A percentile compares a stretch with the other conserved stretches of the same genome.
Conservation (phyloP, 2,329 filamentous ascomycete species). For the Penicillium sp. region DNA sequence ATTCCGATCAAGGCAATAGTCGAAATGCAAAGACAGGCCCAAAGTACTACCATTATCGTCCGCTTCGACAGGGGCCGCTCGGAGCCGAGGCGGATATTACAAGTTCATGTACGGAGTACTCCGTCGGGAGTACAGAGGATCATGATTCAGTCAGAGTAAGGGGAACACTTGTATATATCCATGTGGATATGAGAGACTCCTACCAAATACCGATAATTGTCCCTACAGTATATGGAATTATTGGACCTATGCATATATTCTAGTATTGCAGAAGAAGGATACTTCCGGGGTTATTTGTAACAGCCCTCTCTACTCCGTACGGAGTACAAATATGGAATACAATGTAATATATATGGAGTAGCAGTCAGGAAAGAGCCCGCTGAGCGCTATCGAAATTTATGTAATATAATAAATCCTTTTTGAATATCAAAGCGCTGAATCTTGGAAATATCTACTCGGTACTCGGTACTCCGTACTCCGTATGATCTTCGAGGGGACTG, state of each 20-base stretch:
- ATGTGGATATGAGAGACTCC: not conserved
- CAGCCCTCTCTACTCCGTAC: not conserved
- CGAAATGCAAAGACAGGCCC: not conserved
- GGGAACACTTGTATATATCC: not conserved
- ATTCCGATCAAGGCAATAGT: not conserved
- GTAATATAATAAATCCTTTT: not conserved
- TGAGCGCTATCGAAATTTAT: not conserved
- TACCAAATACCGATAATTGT: not conserved
- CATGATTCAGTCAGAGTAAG: not conserved
- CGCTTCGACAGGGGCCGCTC: not conserved
- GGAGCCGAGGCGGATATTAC: not conserved
- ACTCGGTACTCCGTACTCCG: no score
- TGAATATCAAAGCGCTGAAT: not conserved
- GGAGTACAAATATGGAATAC: no score
- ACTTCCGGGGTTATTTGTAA: not conserved
- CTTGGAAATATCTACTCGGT: not conserved
- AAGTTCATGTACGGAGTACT: not conserved
- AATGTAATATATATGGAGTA: not conserved
- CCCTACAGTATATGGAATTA: not conserved
- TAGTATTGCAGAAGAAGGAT: not conserved
- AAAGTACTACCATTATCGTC: not conserved
- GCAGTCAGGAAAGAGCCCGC: not conserved
- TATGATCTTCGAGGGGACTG: not conserved
- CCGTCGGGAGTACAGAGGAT: not conserved
- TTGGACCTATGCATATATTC: not conserved